Evolutionary conservation across 1,139 yeast species (phyloP).

Genomic region (Protomyces inundatus): DNA sequence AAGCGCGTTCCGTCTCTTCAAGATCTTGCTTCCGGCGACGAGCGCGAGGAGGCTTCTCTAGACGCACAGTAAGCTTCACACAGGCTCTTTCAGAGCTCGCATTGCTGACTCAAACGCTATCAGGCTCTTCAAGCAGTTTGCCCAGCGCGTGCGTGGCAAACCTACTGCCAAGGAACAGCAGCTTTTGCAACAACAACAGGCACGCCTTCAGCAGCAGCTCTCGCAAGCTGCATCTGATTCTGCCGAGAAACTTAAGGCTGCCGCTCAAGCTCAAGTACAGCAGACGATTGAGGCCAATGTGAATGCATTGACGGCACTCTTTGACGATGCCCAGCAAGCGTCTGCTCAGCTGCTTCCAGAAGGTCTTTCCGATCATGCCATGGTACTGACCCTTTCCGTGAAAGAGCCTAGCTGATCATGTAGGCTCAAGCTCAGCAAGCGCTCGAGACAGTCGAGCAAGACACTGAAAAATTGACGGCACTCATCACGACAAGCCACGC

Average conservation of each 20-base stretch:
- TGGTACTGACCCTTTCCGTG: too few relatives aligned
- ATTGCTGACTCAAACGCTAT: too few relatives aligned
- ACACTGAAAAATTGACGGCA: background rate
- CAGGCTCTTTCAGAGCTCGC: background rate
- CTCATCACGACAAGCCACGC: background rate
- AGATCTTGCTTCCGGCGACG: background rate
- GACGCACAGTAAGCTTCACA: background rate
- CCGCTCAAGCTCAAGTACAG: too few relatives aligned
- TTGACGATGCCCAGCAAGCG: too few relatives aligned
- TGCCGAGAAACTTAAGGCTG: background rate
- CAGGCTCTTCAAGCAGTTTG: background rate
- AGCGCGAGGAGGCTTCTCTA: background rate
- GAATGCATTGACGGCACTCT: too few relatives aligned
- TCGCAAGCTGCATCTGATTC: background rate
- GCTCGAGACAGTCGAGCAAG: background rate
- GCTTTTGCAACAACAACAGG: background rate
- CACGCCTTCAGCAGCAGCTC: background rate
- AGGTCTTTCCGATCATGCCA: too few relatives aligned
- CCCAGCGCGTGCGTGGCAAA: background rate
- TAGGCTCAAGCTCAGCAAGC: too few relatives aligned
- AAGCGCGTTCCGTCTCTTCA: too few relatives aligned
- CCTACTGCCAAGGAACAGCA: background rate
- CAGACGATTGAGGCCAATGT: too few relatives aligned
- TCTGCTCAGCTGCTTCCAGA: too few relatives aligned
- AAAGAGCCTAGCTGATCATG: too few relatives aligned